Conservation (phyloP, 192 early-diverging fungal species). For the Coemansia sp. region DNA sequence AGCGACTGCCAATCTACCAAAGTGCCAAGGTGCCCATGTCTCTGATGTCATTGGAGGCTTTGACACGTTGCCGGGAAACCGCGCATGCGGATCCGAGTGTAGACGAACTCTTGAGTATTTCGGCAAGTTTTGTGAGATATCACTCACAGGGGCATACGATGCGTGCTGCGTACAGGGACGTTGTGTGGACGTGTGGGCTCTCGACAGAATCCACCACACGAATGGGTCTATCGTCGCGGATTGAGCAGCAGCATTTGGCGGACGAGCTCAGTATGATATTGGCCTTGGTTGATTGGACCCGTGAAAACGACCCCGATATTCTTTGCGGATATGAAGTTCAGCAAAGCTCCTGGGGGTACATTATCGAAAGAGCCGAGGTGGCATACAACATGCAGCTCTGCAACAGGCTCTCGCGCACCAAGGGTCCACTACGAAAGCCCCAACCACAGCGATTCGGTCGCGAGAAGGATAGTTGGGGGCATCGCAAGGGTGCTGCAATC, state of each 20-base stretch:
- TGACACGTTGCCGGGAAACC: conserved; percentile 32
- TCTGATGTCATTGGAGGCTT: conserved; percentile 22
- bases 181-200: conserved; percentile 27
- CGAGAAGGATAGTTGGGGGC: conserved; percentile 55
- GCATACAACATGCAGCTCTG: conserved; percentile 51
- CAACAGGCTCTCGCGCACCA: conserved; percentile 49
- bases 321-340: conserved; percentile 87
- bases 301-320: conserved; percentile 78
- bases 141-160: neutral
- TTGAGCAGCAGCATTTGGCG: conserved; percentile 36
- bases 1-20: neutral
- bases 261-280: conserved; percentile 64
- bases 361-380: conserved; percentile 59
- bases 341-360: conserved; percentile 84
- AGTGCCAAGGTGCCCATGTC: conserved; percentile 11
- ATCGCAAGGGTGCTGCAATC: conserved; percentile 63
- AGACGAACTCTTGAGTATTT: conserved; percentile 59
- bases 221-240: conserved; percentile 15
- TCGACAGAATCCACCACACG: neutral
- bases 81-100: conserved; percentile 66
- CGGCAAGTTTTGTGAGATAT: neutral
- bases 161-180: neutral
- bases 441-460: neutral
- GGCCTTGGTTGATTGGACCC: conserved; percentile 56
- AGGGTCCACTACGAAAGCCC: neutral